Evolutionary conservation across 2,329 filamentous ascomycete genomes (phyloP), one percentile per base, ranked within the genome.

Genomic region (Dothistroma pini): DNA sequence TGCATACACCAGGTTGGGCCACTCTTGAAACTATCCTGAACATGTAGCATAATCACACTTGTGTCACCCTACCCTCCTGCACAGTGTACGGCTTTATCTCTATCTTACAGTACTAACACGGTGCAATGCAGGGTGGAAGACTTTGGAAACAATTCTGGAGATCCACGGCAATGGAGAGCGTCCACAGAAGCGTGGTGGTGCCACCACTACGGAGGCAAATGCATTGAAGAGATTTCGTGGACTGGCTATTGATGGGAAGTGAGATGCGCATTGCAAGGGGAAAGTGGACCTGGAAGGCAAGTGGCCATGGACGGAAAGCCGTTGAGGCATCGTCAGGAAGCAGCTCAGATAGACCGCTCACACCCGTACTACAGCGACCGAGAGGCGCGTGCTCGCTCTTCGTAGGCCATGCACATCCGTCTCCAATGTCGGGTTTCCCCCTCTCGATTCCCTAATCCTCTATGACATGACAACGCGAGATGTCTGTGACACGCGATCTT

Each of bases 1-100:
- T 92, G 77, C 89, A 91, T 70, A 93, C 89, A 70, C 84, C 89
- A 73, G 95, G 95, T 72, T 99, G 95, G 95, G 90, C 93, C 77
- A 97, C 91, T 67, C 85, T 99, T 74, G 85, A 95, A 80, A 90
- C 91, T 77, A 96, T 99, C 77, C 86, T 99, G 60, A 71, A 75
- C 69, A 75, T 75, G 71, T 75, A 71, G 64, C 63, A 53, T 47
- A 57, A 57, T 51, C 63, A 62, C 59, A 59, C 53, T 29, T 22
- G 34, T 53, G n/a, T 53, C 31, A 53, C n/a, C 41, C 14, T 44
- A n/a, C 16, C 41, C 16, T 44, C 14, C 16, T 6, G 25, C 8
- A 44, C n/a, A 44, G 5, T 44, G 8, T 11, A n/a, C 41, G 16
- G 16, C 41, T 44, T 6, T n/a, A 19, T 44, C 35, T 8, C n/a